These are phyloP conservation scores for Fusarium ambrosium DNA, from an alignment of 2,329 filamentous ascomycete species.

Conservation along the genomic window DNA sequence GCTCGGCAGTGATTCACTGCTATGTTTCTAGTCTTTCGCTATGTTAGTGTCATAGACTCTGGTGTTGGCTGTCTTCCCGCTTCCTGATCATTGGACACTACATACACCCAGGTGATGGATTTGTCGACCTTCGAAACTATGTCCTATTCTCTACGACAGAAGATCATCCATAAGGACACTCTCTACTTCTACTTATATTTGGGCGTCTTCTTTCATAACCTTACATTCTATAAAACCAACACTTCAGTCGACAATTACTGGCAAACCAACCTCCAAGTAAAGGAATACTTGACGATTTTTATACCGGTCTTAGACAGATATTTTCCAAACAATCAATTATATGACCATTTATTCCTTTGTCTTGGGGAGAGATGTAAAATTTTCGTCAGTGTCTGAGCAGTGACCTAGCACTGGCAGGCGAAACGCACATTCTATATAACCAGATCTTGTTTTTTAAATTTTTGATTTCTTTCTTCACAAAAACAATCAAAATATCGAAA, in stretches of 20 bases:
- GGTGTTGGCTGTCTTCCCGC: not conserved
- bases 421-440: not conserved
- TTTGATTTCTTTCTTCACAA: not conserved
- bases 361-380: not conserved
- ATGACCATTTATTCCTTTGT: not conserved
- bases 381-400: not conserved
- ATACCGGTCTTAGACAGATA: not conserved
- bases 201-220: not conserved
- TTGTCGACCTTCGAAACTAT: not conserved
- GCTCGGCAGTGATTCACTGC: not conserved
- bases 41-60: not conserved
- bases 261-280: not conserved
- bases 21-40: rapidly evolving
- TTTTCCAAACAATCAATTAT: not conserved
- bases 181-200: not conserved
- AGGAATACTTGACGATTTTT: not conserved
- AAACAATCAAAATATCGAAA: not conserved
- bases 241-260: not conserved
- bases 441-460: not conserved
- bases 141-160: not conserved
- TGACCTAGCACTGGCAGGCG: not conserved
- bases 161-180: not conserved
- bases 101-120: not conserved
- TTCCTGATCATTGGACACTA: not conserved
- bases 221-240: not conserved